phyloP scores from a whole-genome alignment of 179 eudicot species.

The Gypsophila paniculata region DNA sequence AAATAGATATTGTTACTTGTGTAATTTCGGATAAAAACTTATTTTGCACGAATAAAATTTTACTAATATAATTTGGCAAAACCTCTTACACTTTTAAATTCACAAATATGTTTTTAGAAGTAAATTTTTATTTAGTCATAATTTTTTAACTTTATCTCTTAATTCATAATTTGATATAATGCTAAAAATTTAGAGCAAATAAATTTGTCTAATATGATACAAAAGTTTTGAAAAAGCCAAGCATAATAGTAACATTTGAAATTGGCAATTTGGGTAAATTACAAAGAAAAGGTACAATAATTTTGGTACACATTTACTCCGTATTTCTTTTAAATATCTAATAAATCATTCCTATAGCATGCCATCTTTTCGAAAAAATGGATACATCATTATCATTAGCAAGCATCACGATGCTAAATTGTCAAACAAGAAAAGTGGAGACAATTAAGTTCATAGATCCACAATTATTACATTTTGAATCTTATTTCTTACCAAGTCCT shows the following conservation, averaged over 20 bases:
- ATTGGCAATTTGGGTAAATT: background rate
- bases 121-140: too few relatives aligned
- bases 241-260: background rate
- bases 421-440: constrained; percentile 23
- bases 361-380: constrained; percentile 11
- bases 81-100: too few relatives aligned
- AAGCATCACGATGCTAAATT: constrained; percentile 22
- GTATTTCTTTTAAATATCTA: background rate
- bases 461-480: constrained; percentile 23
- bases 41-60: too few relatives aligned
- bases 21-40: too few relatives aligned
- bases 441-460: constrained; percentile 14
- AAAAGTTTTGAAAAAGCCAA: background rate
- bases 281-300: background rate
- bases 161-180: too few relatives aligned
- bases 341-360: background rate
- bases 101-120: too few relatives aligned
- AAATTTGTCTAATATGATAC: too few relatives aligned
- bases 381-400: constrained; percentile 18
- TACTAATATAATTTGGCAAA: too few relatives aligned
- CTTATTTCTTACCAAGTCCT: constrained; percentile 4
- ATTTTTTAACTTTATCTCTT: too few relatives aligned
- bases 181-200: too few relatives aligned
- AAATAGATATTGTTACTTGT: too few relatives aligned
- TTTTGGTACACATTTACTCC: background rate